Evolutionary conservation across 306 rosid genomes (phyloP).

Genomic region (Arachis stenosperma): DNA sequence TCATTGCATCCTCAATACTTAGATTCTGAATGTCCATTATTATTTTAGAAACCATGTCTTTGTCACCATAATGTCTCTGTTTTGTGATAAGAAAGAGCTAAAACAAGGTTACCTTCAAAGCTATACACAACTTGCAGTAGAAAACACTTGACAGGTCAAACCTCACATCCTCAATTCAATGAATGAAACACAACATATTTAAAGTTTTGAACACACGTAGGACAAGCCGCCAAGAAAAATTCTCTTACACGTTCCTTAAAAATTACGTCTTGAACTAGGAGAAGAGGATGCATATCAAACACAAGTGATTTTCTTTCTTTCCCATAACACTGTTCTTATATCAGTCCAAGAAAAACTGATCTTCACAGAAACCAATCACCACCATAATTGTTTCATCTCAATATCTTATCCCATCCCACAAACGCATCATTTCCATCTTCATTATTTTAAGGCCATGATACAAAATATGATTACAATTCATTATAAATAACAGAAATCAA

Average conservation of each 20-base stretch:
- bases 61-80: background rate
- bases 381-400: constrained; percentile 5
- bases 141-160: constrained; percentile 40
- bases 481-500: background rate
- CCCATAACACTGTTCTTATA: constrained; percentile 5
- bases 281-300: constrained; percentile 12
- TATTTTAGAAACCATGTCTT: constrained; percentile 24
- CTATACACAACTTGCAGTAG: constrained; percentile 27
- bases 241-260: background rate
- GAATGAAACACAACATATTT: background rate
- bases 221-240: constrained; percentile 7
- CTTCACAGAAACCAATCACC: constrained; percentile 28
- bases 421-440: constrained; percentile 1
- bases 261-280: constrained; percentile 23
- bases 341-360: constrained; percentile 8
- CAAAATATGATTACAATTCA: background rate
- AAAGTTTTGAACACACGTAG: background rate
- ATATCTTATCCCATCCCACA: constrained; percentile 8
- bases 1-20: constrained; percentile 5
- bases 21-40: constrained; percentile 23
- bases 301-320: constrained; percentile 7
- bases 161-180: constrained; percentile 21
- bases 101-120: constrained; percentile 44
- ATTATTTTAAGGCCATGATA: constrained; percentile 10
- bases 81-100: constrained; percentile 21